These are phyloP conservation scores for Podila epigama DNA, from an alignment of 192 early-diverging fungal genomes.

Conservation along the genomic window DNA sequence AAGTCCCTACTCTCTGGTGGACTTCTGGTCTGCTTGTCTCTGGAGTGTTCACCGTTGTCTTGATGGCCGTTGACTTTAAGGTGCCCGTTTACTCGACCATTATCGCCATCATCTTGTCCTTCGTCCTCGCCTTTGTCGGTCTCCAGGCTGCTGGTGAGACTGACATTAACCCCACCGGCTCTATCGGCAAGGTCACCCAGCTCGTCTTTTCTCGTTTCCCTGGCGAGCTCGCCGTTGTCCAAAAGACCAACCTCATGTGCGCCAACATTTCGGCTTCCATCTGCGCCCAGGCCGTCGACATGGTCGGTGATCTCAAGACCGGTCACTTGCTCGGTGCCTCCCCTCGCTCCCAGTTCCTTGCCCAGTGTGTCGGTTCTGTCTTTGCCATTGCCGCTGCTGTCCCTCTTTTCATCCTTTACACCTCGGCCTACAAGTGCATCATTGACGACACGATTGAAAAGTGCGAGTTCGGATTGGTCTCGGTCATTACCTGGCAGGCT, in stretches of 20 bases:
- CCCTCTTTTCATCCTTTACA: conserved; percentile 66
- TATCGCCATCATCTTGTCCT: conserved; percentile 65
- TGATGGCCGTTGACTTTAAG: conserved; percentile 63
- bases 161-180: conserved; percentile 71
- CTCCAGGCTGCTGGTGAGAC: conserved; percentile 69
- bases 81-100: conserved; percentile 65
- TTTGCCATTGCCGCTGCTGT: conserved; percentile 64
- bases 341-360: conserved; percentile 70
- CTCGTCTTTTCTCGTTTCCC: conserved; percentile 70
- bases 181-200: conserved; percentile 72
- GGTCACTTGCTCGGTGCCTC: conserved; percentile 72
- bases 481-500: conserved; percentile 50
- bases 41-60: conserved; percentile 59
- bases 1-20: conserved; percentile 65
- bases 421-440: conserved; percentile 70
- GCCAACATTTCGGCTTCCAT: conserved; percentile 65
- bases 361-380: conserved; percentile 69
- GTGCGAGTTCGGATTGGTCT: conserved; percentile 53
- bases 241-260: conserved; percentile 66
- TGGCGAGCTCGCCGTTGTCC: conserved; percentile 50
- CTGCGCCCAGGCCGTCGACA: conserved; percentile 68
- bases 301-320: conserved; percentile 78
- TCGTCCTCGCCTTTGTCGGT: conserved; percentile 72
- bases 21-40: conserved; percentile 57
- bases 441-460: conserved; percentile 35